Conservation (phyloP, 2,329 filamentous ascomycete genomes). For the Colletotrichum salicis region DNA sequence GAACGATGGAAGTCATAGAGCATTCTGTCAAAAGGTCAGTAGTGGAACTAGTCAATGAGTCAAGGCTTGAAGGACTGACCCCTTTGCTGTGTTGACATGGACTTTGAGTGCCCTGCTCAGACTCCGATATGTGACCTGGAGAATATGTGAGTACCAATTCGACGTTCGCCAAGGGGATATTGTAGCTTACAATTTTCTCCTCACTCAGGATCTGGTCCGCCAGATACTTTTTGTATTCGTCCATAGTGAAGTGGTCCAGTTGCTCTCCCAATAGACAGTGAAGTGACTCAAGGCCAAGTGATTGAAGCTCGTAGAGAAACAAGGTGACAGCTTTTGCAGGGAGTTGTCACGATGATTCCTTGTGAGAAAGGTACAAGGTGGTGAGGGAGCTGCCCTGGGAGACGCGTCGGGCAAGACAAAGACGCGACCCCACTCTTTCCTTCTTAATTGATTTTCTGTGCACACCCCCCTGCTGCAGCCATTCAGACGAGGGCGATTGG, state of each 20-base stretch:
- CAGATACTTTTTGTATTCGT: slow-evolving; percentile 77
- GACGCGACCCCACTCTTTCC: slow-evolving; percentile 19
- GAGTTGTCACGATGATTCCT: background rate
- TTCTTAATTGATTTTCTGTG: slow-evolving; percentile 33
- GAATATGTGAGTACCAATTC: slow-evolving; percentile 31
- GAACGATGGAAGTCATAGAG: slow-evolving; percentile 84
- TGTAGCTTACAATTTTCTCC: slow-evolving; percentile 70
- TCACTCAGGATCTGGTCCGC: slow-evolving; percentile 82
- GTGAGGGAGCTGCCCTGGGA: background rate
- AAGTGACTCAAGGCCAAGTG: background rate
- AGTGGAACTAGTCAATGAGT: slow-evolving; percentile 10
- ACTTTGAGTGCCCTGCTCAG: slow-evolving; percentile 85
- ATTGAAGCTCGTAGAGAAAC: background rate
- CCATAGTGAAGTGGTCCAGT: slow-evolving; percentile 51
- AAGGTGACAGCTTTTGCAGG: background rate
- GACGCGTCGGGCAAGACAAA: slow-evolving; percentile 20
- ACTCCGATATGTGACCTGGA: slow-evolving; percentile 85
- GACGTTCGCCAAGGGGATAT: background rate
- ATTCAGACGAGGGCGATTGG: background rate
- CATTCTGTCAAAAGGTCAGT: slow-evolving; percentile 75
- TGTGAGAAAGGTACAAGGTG: background rate
- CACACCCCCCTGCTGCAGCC: background rate
- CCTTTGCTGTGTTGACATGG: slow-evolving; percentile 88
- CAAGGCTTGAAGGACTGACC: slow-evolving; percentile 63
- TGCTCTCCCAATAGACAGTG: background rate